These are phyloP conservation scores for Talaromyces proteolyticus DNA, from an alignment of 495 filamentous ascomycete genomes.

Conservation along the genomic window DNA sequence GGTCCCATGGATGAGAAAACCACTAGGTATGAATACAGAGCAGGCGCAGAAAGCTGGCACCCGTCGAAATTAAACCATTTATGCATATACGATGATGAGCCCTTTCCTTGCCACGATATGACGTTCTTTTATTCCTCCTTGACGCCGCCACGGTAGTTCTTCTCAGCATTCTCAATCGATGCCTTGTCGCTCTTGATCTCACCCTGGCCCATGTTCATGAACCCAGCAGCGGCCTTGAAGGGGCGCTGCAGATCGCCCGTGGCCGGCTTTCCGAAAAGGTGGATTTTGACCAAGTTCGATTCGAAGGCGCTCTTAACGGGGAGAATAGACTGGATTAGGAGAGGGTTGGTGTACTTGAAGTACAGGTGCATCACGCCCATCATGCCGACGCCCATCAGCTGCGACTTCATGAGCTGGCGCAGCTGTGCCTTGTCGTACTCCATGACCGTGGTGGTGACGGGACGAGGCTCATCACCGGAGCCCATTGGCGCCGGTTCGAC, in stretches of 20 bases:
- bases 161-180: slow-evolving; percentile 81
- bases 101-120: too few species aligned
- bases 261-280: slow-evolving; percentile 86
- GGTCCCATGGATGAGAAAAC: too few species aligned
- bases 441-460: slow-evolving; percentile 90
- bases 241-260: slow-evolving; percentile 88
- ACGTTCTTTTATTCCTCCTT: slow-evolving; percentile 78
- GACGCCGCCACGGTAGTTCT: slow-evolving; percentile 75
- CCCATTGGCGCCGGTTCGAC: slow-evolving; percentile 93
- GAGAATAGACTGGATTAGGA: slow-evolving; percentile 97
- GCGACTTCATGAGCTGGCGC: slow-evolving; percentile 72
- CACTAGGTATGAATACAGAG: too few species aligned
- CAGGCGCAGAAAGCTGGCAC: too few species aligned
- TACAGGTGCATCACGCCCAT: slow-evolving; percentile 98
- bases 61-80: too few species aligned
- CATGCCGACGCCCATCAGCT: slow-evolving; percentile 94
- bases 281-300: slow-evolving; percentile 91
- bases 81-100: too few species aligned
- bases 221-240: slow-evolving; percentile 80
- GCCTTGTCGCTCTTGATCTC: slow-evolving; percentile 94
- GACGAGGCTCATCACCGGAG: slow-evolving; percentile 84
- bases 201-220: slow-evolving; percentile 67
- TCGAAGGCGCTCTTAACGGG: slow-evolving; percentile 94
- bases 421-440: slow-evolving; percentile 88
- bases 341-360: slow-evolving; percentile 98